Evolutionary conservation across 345 rosid species (phyloP).

Genomic region (Salix udensis): DNA sequence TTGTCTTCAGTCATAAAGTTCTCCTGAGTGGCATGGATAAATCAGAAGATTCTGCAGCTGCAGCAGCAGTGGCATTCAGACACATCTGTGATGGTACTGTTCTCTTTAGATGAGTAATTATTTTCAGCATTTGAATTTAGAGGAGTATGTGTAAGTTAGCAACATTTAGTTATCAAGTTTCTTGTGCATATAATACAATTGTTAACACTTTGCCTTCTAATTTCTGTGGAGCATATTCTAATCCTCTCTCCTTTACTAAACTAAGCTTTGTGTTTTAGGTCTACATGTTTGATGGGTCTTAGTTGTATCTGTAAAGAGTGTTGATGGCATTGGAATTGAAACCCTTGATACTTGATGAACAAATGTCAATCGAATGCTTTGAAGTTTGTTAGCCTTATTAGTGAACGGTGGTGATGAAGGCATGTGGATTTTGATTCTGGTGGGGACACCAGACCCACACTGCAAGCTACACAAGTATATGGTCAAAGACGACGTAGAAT

Average conservation of each 20-base stretch:
- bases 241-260: not conserved
- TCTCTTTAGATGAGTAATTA: not conserved
- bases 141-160: not conserved
- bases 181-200: not conserved
- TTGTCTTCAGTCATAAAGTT: constrained; percentile 68
- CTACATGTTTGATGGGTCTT: not conserved
- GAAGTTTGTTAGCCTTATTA: too few species aligned
- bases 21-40: constrained; percentile 88
- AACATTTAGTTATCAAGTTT: not conserved
- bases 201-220: not conserved
- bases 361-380: too few species aligned
- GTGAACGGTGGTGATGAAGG: too few species aligned
- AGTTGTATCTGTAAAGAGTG: too few species aligned
- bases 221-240: not conserved
- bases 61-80: constrained; percentile 95
- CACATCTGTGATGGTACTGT: constrained; percentile 80
- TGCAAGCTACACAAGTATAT: too few species aligned
- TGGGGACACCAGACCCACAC: too few species aligned
- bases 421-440: too few species aligned
- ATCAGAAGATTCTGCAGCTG: constrained; percentile 96
- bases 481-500: too few species aligned
- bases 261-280: not conserved
- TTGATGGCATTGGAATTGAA: too few species aligned
- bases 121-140: not conserved
- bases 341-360: too few species aligned